Evolutionary conservation across 345 rosid genomes (phyloP).

Genomic region (Hibiscus mutabilis): DNA sequence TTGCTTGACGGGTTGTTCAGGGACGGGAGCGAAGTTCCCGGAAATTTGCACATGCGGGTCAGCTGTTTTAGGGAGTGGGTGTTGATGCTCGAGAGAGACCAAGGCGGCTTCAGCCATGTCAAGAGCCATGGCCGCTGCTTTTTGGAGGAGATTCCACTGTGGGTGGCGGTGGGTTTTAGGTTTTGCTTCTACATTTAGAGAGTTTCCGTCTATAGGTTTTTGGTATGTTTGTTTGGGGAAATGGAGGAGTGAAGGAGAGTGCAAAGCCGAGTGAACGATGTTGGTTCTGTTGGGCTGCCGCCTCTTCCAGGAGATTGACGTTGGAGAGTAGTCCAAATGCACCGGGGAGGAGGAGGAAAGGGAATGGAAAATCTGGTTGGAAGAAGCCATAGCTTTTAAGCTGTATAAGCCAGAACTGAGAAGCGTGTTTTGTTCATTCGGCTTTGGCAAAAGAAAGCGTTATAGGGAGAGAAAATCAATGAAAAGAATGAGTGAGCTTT

Average conservation of each 20-base stretch:
- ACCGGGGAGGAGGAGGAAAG: conserved; percentile 18
- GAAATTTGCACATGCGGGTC: conserved; percentile 78
- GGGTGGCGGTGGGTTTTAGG: conserved; percentile 9
- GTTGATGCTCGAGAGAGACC: conserved; percentile 47
- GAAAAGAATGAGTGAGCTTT: conserved; percentile 2
- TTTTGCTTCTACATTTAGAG: background rate
- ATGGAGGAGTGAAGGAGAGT: conserved; percentile 49
- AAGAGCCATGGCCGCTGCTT: conserved; percentile 54
- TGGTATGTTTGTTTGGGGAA: conserved; percentile 43
- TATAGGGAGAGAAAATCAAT: background rate
- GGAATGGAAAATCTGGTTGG: conserved; percentile 25
- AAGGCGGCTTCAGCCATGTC: conserved; percentile 69
- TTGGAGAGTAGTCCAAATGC: background rate
- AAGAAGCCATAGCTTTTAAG: conserved; percentile 40
- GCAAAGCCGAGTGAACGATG: conserved; percentile 29
- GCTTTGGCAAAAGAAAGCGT: background rate
- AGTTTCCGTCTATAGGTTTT: background rate
- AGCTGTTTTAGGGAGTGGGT: conserved; percentile 67
- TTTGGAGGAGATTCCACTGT: conserved; percentile 60
- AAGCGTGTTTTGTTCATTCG: background rate
- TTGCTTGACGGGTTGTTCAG: conserved; percentile 52
- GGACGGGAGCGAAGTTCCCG: conserved; percentile 93
- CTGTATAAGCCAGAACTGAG: background rate
- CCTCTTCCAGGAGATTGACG: background rate
- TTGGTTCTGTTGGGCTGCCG: conserved; percentile 13